Evolutionary conservation across 345 rosid species (phyloP), one percentile per base, ranked within the genome.

Genomic region (Lagerstroemia speciosa): DNA sequence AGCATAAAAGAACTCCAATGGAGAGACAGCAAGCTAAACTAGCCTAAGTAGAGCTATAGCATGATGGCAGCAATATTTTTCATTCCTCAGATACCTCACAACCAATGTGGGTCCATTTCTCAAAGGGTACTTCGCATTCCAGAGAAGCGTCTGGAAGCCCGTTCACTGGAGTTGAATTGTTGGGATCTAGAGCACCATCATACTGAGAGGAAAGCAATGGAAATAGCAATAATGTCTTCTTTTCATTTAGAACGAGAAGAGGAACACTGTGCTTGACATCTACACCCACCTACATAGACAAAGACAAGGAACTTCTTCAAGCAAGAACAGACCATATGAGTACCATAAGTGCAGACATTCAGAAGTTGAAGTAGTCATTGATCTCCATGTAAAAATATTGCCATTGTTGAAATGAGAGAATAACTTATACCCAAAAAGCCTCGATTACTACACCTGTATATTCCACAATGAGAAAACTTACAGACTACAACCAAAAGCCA

Each of bases 61-160:
- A 30, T 30, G 31, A 32, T 3, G 27, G 10, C 19, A 62, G 26
- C 24, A 63, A 33, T 3, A 33, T 22, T 3, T 15, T 38, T 34
- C 30, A 7, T 65, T 65, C 31, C 1, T 36, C 52, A 65, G 50
- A 68, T 72, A 86, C 96, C 92, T 86, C 85, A 38, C 88, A 92
- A 62, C 87, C 90, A 64, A 92, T 86, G 78, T 89, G 96, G 58
- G 85, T 73, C 93, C 96, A 89, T 75, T 78, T 82, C 67, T 78
- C 86, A 68, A 80, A 75, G 52, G 90, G 87, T 67, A 83, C 78
- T 77, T 78, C 87, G 65, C 46, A 40, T 34, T 62, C 75, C 66
- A 76, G 70, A 31, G 84, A 80, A 62, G 82, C 82, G 48, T 80
- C 74, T 6, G 75, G 81, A 73, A 76, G 74, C 72, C 83, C 83